Percentiles rank a stretch among this genome's conserved stretches.
phyloP scores from a whole-genome alignment of 2,329 filamentous ascomycete genomes.

The Aspergillus viridinutans region DNA sequence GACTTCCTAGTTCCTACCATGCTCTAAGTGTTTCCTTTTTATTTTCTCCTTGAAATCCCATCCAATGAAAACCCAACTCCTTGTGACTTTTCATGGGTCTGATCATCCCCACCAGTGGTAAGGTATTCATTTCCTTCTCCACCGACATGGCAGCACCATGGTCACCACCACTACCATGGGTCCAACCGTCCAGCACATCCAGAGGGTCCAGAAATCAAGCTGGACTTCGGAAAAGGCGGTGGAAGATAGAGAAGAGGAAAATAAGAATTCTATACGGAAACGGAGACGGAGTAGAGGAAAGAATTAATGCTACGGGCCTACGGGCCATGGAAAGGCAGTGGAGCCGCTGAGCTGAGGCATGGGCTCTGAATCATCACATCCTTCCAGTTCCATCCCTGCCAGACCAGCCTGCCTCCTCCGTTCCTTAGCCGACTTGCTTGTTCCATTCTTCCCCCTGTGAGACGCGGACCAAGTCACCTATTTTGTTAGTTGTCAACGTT shows the following conservation, averaged over 20 bases:
- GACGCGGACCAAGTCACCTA: conserved; percentile 15
- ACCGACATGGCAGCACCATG: not conserved
- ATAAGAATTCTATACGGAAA: not conserved
- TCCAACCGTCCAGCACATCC: not conserved
- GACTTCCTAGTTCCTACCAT: not conserved
- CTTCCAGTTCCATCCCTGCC: not conserved
- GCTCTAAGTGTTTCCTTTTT: conserved; percentile 3
- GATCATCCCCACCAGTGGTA: conserved; percentile 16
- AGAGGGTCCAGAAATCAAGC: conserved; percentile 5
- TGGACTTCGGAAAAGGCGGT: not conserved
- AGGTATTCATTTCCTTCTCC: conserved; percentile 7
- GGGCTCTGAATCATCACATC: conserved; percentile 17
- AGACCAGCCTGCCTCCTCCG: conserved; percentile 12
- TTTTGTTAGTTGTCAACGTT: conserved; percentile 37
- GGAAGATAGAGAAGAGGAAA: not conserved
- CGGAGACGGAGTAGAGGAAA: not conserved
- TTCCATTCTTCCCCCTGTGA: conserved; percentile 6
- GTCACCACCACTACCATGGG: conserved; percentile 2
- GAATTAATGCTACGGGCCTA: not conserved
- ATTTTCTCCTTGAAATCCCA: not conserved
- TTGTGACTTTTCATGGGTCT: conserved; percentile 4
- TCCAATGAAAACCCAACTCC: conserved; percentile 5
- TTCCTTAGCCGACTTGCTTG: conserved; percentile 13
- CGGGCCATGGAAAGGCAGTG: conserved; percentile 2
- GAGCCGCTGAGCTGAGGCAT: conserved; percentile 13